Conservation (phyloP, 2,329 filamentous ascomycete species). For the Fusarium xylarioides region DNA sequence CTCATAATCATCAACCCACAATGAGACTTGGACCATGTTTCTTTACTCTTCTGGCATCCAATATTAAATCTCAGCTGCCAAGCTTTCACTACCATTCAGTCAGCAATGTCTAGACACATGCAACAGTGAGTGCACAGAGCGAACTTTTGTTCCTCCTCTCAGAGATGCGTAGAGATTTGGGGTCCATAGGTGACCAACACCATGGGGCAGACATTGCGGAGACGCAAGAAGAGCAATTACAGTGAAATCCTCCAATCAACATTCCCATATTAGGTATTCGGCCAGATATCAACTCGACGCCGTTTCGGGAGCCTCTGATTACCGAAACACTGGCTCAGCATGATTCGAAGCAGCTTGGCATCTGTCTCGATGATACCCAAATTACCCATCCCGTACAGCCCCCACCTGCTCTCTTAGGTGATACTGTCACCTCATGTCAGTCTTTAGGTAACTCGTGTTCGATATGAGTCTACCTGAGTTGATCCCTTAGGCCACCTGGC, state of each 20-base stretch:
- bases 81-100: conserved; percentile 3
- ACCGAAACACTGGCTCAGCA: conserved; percentile 19
- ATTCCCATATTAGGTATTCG: neutral
- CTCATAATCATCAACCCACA: neutral
- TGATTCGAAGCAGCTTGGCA: conserved; percentile 5
- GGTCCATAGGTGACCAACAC: neutral
- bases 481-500: neutral
- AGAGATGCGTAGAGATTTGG: neutral
- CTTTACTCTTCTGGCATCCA: neutral
- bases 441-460: neutral
- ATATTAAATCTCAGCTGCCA: neutral
- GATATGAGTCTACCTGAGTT: neutral
- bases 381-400: conserved; percentile 6
- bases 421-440: neutral
- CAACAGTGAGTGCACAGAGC: neutral
- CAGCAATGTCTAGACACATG: neutral
- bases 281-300: conserved; percentile 2
- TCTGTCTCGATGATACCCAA: conserved; percentile 8
- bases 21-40: neutral
- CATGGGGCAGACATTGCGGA: conserved; percentile 19
- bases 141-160: conserved; percentile 21
- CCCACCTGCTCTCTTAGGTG: conserved; percentile 11
- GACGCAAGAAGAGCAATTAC: conserved; percentile 11
- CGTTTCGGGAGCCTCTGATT: neutral
- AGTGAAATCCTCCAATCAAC: conserved; percentile 1